These are phyloP conservation scores for Eimeria zaria DNA, from an alignment of 169 alveolate genomes.

Conservation along the genomic window DNA sequence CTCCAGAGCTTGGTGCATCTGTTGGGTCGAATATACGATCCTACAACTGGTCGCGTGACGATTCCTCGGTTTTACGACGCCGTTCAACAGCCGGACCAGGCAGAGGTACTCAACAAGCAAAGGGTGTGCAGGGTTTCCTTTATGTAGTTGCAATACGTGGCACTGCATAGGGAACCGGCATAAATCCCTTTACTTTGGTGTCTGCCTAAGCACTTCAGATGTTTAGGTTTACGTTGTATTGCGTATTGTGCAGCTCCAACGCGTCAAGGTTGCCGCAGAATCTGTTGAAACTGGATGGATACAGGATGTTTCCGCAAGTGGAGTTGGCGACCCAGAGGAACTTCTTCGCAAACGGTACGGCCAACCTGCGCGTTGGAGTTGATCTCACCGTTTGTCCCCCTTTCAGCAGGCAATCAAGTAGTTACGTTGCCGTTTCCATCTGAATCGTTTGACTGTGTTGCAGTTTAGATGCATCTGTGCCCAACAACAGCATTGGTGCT, in stretches of 20 bases:
- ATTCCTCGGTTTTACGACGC: constrained; percentile 77
- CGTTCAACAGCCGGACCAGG: constrained; percentile 39
- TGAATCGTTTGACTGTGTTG: background rate
- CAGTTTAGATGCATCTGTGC: background rate
- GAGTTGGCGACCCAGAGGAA: constrained; percentile 11
- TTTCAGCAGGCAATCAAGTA: background rate
- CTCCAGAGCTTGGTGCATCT: constrained; percentile 65
- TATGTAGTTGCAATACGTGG: background rate
- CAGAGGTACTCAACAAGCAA: constrained; percentile 34
- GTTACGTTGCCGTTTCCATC: background rate
- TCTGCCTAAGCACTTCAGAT: background rate
- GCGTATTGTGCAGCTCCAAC: constrained; percentile 43
- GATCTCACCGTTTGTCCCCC: background rate
- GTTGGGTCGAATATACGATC: constrained; percentile 55
- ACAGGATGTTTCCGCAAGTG: background rate
- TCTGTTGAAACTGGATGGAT: constrained; percentile 39
- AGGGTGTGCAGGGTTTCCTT: background rate
- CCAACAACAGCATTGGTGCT: background rate
- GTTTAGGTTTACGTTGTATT: background rate
- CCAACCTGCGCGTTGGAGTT: background rate
- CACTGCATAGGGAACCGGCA: background rate
- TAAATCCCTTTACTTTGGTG: background rate
- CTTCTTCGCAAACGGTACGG: constrained; percentile 56
- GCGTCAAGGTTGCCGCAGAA: constrained; percentile 62
- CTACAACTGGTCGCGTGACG: constrained; percentile 65